These are phyloP conservation scores for Pseudocercospora fijiensis DNA, from an alignment of 2,329 filamentous ascomycete genomes.

Conservation along the genomic window DNA sequence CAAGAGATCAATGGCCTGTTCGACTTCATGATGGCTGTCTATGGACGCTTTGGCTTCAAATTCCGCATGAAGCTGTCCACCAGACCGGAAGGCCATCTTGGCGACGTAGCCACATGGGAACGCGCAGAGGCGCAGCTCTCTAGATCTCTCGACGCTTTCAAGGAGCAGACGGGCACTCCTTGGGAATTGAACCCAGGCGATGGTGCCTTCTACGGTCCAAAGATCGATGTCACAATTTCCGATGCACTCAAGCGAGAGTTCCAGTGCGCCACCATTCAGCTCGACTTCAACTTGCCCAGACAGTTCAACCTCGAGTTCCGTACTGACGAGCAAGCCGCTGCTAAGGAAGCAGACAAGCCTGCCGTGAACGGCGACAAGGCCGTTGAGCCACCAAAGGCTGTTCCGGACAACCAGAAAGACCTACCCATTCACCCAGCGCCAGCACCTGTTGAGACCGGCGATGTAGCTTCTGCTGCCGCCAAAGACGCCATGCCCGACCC, in stretches of 20 bases:
- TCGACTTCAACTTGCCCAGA: conserved; percentile 81
- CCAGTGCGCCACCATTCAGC: conserved; percentile 91
- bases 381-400: conserved; percentile 38
- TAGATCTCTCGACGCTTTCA: conserved; percentile 76
- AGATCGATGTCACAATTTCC: conserved; percentile 94
- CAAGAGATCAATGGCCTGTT: conserved; percentile 80
- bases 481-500: conserved; percentile 34
- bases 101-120: conserved; percentile 83
- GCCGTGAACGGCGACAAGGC: conserved; percentile 31
- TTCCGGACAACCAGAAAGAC: conserved; percentile 39
- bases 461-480: conserved; percentile 27
- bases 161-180: conserved; percentile 58
- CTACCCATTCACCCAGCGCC: conserved; percentile 38
- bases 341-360: conserved; percentile 35
- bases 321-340: conserved; percentile 62
- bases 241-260: conserved; percentile 82
- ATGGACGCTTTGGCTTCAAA: conserved; percentile 79
- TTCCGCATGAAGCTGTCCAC: conserved; percentile 97
- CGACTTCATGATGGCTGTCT: conserved; percentile 78
- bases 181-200: conserved; percentile 95
- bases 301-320: conserved; percentile 88
- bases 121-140: conserved; percentile 79
- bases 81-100: conserved; percentile 82
- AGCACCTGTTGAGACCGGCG: conserved; percentile 18
- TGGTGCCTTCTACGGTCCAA: conserved; percentile 96